Conservation (phyloP, 2,329 filamentous ascomycete species). For the Penicillium rolfsii region DNA sequence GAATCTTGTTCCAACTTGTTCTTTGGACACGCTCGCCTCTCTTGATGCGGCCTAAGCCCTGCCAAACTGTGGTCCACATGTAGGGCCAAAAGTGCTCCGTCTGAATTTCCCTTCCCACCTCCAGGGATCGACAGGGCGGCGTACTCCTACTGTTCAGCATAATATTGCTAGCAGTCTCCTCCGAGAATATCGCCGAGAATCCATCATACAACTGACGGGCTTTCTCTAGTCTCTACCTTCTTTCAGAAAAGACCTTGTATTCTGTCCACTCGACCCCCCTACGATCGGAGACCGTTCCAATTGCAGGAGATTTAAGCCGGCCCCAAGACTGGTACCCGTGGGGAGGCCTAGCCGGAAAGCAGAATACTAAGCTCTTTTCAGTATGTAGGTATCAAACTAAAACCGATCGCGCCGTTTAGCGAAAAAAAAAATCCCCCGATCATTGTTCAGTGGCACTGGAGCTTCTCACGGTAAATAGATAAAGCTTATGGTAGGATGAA, state of each 20-base stretch:
- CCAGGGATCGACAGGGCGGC: neutral
- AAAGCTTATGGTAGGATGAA: neutral
- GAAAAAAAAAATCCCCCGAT: too few species aligned
- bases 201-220: neutral
- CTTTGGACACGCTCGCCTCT: neutral
- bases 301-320: conserved; percentile 1
- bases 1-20: too few species aligned
- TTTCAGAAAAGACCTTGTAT: neutral
- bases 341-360: neutral
- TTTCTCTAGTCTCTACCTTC: neutral
- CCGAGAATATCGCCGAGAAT: neutral
- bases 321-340: neutral
- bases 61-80: neutral
- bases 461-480: neutral
- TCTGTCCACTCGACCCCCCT: neutral
- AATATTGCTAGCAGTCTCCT: neutral
- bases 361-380: neutral
- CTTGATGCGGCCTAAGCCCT: neutral
- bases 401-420: neutral
- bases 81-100: neutral
- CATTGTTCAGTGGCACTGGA: neutral
- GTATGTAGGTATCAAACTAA: neutral
- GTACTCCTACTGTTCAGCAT: too few species aligned
- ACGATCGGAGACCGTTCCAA: neutral
- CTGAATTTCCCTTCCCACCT: too few species aligned